Evolutionary conservation across 2,329 filamentous ascomycete genomes (phyloP).

Genomic region (Paramyrothecium sp.): DNA sequence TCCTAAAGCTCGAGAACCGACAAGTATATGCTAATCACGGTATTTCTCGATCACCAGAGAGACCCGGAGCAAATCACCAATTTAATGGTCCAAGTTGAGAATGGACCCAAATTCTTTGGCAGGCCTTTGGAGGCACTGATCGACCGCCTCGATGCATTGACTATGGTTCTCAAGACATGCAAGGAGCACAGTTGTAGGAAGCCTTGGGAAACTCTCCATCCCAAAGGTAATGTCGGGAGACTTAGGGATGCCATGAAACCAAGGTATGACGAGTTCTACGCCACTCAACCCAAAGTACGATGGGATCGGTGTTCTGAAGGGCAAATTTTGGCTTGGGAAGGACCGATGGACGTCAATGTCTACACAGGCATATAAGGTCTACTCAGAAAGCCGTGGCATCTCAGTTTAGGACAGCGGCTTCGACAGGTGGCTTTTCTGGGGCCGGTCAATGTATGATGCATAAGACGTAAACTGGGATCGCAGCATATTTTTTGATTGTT

Average conservation of each 20-base stretch:
- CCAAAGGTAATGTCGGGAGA: constrained; percentile 46
- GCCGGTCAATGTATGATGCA: too few species aligned
- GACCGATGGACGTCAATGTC: constrained; percentile 30
- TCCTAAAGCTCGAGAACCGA: too few species aligned
- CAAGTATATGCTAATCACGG: not conserved
- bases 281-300: constrained; percentile 42
- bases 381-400: too few species aligned
- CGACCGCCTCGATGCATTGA: constrained; percentile 54
- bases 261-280: constrained; percentile 52
- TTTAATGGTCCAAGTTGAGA: not conserved
- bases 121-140: constrained; percentile 37
- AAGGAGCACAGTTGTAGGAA: constrained; percentile 47
- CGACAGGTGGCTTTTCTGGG: too few species aligned
- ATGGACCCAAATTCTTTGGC: constrained; percentile 21
- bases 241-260: constrained; percentile 48
- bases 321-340: constrained; percentile 54
- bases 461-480: too few species aligned
- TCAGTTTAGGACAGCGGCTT: too few species aligned
- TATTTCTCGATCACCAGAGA: not conserved
- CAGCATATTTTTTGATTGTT: too few species aligned
- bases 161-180: constrained; percentile 61
- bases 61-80: not conserved
- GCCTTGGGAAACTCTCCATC: constrained; percentile 57
- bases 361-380: too few species aligned
- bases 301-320: constrained; percentile 53